Base-by-base conservation (phyloP, 768 basidiomycete genomes). In the Clavaria fumosa region DNA sequence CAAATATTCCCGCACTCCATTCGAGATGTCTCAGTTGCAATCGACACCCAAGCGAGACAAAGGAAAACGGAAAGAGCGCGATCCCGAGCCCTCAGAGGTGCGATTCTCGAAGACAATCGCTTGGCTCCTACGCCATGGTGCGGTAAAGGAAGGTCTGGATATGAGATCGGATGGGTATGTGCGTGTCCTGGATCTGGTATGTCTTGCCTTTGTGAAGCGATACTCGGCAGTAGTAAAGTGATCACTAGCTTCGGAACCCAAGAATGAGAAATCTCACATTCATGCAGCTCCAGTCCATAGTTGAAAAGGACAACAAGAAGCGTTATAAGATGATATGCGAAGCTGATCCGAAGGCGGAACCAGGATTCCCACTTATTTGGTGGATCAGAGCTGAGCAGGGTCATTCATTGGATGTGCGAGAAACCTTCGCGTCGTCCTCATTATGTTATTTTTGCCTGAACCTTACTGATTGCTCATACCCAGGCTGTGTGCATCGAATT, bases 381-480 rank as follows among this genome's bases (percentile, higher is more conserved):
- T 84, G 78, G 78, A 86, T 91, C 46, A 68, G 79, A 23, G 89
- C 89, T 5, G 88, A 84, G 47, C 89, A 91, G 55, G 89, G 89
- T 0, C 89, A 91, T 58, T 81, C 85, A 0, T 62, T 93, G 32
- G 70, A 77, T 66, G 88, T 78, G 42, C 18, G 34, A 23, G 11
- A 28, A 28, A 28, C 14, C 26, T 3, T 21, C n/a, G n/a, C 21
- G 28, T 17, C 23, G 18, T 6, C n/a, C 27, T 31, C 38, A 17
- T 34, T 20, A 36, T 14, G 22, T 23, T 23, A 18, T 31, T 9
- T 31, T 10, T 12, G 15, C n/a, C 7, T 3, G 4, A 11, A 19
- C 11, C 12, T 19, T 23, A 30, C 3, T 15, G 7, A 26, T 30
- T 26, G 7, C 11, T n/a, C 12, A 7, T 18, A 2, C 22, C 14